phyloP scores from a whole-genome alignment of 148 eudicot genomes.

The Drosera capensis region DNA sequence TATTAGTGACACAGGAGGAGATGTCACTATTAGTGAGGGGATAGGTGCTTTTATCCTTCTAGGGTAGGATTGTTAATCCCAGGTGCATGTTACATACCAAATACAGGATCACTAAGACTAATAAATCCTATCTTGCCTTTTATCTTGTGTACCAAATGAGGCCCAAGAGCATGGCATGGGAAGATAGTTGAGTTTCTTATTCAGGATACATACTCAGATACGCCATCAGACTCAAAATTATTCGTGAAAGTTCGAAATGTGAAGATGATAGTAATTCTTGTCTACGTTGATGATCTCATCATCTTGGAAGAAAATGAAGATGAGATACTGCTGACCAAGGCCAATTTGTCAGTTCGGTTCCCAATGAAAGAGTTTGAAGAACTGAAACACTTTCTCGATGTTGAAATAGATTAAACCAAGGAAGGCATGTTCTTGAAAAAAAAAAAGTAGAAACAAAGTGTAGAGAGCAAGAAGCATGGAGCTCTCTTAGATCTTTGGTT shows the following conservation, averaged over 20 bases:
- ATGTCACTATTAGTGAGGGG: too few relatives aligned
- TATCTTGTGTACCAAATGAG: too few relatives aligned
- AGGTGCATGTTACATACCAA: too few relatives aligned
- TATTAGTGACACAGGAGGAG: too few relatives aligned
- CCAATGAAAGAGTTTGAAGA: constrained; percentile 8
- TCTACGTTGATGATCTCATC: constrained; percentile 4
- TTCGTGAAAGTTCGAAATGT: not conserved
- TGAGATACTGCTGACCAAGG: not conserved
- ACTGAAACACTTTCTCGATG: not conserved
- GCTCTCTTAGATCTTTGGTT: too few relatives aligned
- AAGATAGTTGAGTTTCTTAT: too few relatives aligned
- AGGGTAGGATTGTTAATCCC: too few relatives aligned
- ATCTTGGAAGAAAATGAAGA: constrained; percentile 1
- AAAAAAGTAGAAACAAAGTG: too few relatives aligned
- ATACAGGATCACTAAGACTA: too few relatives aligned
- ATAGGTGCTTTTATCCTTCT: too few relatives aligned
- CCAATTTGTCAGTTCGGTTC: constrained; percentile 2
- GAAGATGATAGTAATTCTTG: not conserved
- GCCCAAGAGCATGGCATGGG: not conserved
- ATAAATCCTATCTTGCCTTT: too few relatives aligned
- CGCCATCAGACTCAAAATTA: not conserved
- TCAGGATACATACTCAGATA: not conserved
- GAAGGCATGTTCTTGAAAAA: not conserved
- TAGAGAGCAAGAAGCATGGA: too few relatives aligned
- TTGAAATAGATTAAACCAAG: not conserved